phyloP scores from a whole-genome alignment of 345 rosid species.

The Acer yangbiense region DNA sequence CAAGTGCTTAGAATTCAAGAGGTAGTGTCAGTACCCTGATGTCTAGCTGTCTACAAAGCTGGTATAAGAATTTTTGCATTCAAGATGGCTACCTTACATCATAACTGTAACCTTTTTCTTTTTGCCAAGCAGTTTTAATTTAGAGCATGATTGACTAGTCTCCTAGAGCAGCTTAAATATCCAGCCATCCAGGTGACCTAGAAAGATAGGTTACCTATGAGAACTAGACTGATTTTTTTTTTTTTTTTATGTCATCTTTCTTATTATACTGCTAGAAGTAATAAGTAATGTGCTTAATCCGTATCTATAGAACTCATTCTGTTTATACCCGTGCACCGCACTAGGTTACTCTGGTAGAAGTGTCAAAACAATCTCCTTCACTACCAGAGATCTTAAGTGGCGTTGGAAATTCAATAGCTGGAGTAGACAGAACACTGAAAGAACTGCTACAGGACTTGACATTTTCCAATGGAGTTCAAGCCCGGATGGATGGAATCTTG shows the following conservation, averaged over 20 bases:
- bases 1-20: neutral
- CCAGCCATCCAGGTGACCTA: neutral
- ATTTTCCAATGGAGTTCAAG: slow-evolving; percentile 66
- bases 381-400: slow-evolving; percentile 74
- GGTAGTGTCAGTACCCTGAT: neutral
- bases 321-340: slow-evolving; percentile 9
- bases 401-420: slow-evolving; percentile 64
- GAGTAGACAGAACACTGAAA: slow-evolving; percentile 66
- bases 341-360: slow-evolving; percentile 85
- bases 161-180: neutral
- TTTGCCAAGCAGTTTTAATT: neutral
- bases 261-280: neutral
- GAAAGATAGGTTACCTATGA: slow-evolving; percentile 1
- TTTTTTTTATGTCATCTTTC: neutral
- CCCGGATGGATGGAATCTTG: slow-evolving; percentile 90
- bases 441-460: slow-evolving; percentile 61
- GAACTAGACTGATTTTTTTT: neutral
- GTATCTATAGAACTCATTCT: neutral
- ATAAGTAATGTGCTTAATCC: neutral
- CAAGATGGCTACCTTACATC: neutral
- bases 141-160: neutral
- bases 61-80: neutral
- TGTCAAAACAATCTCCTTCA: slow-evolving; percentile 73
- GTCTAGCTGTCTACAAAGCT: neutral
- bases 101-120: neutral